Evolutionary conservation across 495 filamentous ascomycete genomes (phyloP), one percentile per base, ranked within the genome.

Genomic region (Aspergillus nanangensis): DNA sequence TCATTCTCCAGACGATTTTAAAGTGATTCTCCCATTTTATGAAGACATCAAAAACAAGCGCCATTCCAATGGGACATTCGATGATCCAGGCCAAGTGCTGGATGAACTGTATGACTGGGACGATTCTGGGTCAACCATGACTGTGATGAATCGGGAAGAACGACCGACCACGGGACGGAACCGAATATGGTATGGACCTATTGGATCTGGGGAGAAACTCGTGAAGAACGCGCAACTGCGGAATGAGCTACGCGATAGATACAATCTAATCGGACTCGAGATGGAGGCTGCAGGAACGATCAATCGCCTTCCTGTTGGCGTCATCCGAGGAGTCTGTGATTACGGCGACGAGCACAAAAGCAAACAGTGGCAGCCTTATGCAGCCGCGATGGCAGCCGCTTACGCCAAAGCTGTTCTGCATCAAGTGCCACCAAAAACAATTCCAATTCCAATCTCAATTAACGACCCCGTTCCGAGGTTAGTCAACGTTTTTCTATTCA

Each of bases 261-360:
- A 27, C 7, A 31, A 42, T 17, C 13, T 42, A 1, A 20, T 42
- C 24, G 25, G 39, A 3, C 1, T 42, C 13, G 39, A 42, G 23
- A 42, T 42, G 39, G 39, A 42, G 39, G 39, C 39, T 25, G 39
- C 39, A 3, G 39, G 21, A 10, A 10, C 29, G 8, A 42, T 42
- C 21, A 23, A 42, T 29, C 9, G 29, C 9, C 24, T 42, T 9
- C 39, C 39, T 1, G 25, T 4, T 4, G 4, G 25, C 7, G 24
- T 42, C 3, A 31, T 42, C 9, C 39, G 39, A 15, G 39, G 39
- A 11, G 17, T 42, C 39, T 42, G 9, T 31, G 39, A 44, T 21
- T 44, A 44, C 15, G 25, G 14, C 22, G 37, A 40, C 19, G 18
- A 11, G 37, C 37, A 40, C 19, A 40, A 40, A 22, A 40, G 22